Evolutionary conservation across 352 stramenopile genomes (phyloP), one percentile per base, ranked within the genome.

Genomic region (Ophiocytium majus): DNA sequence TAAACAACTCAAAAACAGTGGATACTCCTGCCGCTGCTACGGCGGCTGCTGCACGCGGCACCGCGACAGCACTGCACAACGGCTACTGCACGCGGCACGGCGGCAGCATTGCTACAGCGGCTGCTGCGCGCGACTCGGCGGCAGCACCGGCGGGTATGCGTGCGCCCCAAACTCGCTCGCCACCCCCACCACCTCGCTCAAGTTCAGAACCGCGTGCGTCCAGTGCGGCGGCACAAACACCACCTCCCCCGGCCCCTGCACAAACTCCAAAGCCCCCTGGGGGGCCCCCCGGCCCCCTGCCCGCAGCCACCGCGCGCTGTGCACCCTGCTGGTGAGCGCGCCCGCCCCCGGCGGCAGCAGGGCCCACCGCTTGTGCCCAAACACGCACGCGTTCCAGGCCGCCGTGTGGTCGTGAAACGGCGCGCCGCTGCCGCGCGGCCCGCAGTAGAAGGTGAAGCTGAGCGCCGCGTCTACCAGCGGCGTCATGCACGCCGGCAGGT

Each of bases 361-460:
- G 5, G 19, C 35, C 79, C 79, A 83, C 10, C 76, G n/a, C 79
- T 83, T 83, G 74, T 83, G 37, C 0, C 79, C 79, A 5, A 14
- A 83, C 49, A 83, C 32, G 28, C 57, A 83, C 23, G 34, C 63
- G 49, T 83, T 83, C 63, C 57, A 83, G 0, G 79, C 79, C 10
- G 0, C 17, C 28, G 63, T 83, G 76, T 83, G 79, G 1, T 83
- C 63, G 74, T 83, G 79, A 36, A 83, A 83, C n/a, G 79, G 79
- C 28, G 79, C 23, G 23, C 79, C 79, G 79, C 63, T 83, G n/a
- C n/a, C 0, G 1, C 0, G n/a, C 19, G 79, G 79, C 63, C 79
- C 79, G n/a, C 19, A 63, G 33, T 83, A 83, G 49, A 83, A 83
- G 28, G 63, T 83, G 74, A 83, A 81, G 79, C 79, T 83, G 5